A percentile compares a stretch with the other conserved stretches of the same genome.
These are phyloP conservation scores for Ogataea pini DNA, from an alignment of 805 yeast species.

Conservation along the genomic window DNA sequence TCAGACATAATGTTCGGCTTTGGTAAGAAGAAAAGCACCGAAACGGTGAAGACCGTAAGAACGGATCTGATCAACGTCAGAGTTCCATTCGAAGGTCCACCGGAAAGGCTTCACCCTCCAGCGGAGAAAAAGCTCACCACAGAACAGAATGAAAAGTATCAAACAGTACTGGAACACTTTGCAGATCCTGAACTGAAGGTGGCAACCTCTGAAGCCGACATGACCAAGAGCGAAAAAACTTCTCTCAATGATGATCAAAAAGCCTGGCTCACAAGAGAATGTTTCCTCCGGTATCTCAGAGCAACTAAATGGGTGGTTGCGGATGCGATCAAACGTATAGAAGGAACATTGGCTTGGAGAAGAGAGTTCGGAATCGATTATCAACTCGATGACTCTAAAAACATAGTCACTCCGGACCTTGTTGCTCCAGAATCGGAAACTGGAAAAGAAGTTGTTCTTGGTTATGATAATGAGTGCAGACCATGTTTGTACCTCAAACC, in stretches of 20 bases:
- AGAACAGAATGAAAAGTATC: slow-evolving; percentile 61
- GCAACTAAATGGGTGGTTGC: slow-evolving; percentile 88
- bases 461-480: slow-evolving; percentile 85
- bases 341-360: slow-evolving; percentile 86
- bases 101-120: slow-evolving; percentile 53
- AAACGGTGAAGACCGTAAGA: not conserved
- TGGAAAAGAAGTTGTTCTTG: slow-evolving; percentile 90
- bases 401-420: slow-evolving; percentile 51
- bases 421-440: slow-evolving; percentile 75
- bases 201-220: slow-evolving; percentile 48
- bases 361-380: slow-evolving; percentile 78
- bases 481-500: slow-evolving; percentile 93
- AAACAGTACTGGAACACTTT: slow-evolving; percentile 64
- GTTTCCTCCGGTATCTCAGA: slow-evolving; percentile 83
- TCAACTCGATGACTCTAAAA: slow-evolving; percentile 47
- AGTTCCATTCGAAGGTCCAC: slow-evolving; percentile 59
- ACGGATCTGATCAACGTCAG: slow-evolving; percentile 26
- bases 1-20: slow-evolving; percentile 24
- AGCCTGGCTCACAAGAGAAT: slow-evolving; percentile 93
- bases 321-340: slow-evolving; percentile 73
- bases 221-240: slow-evolving; percentile 34
- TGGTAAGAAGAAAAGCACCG: slow-evolving; percentile 28
- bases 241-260: slow-evolving; percentile 57
- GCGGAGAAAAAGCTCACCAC: slow-evolving; percentile 44
- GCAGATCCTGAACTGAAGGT: slow-evolving; percentile 49